A percentile compares a stretch with the other conserved stretches of the same genome.
phyloP scores from a whole-genome alignment of 2,329 filamentous ascomycete genomes.

The Apiospora phragmitis region DNA sequence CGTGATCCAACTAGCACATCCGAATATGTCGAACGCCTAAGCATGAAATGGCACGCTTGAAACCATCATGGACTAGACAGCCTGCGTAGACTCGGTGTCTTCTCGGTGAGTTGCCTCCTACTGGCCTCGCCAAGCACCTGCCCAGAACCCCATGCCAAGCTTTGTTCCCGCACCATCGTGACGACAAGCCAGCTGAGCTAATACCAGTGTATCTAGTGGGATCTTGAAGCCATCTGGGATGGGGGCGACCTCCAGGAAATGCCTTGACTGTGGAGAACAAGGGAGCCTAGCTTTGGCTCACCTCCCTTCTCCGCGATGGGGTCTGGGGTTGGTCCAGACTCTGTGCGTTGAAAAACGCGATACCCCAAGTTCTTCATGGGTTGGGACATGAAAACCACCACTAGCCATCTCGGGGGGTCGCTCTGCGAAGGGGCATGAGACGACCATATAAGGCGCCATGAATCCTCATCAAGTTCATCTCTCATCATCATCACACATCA shows the following conservation, averaged over 20 bases:
- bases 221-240: neutral
- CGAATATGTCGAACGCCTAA: neutral
- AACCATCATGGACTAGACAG: neutral
- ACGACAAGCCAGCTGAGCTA: neutral
- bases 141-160: neutral
- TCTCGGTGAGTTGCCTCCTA: neutral
- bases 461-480: neutral
- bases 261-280: neutral
- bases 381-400: neutral
- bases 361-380: neutral
- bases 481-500: neutral
- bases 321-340: neutral
- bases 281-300: neutral
- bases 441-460: neutral
- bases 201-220: neutral
- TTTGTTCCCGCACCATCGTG: conserved; percentile 1
- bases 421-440: neutral
- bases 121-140: neutral
- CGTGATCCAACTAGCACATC: neutral
- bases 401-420: neutral
- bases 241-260: neutral
- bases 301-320: neutral
- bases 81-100: neutral
- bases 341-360: neutral
- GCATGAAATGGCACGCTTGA: neutral